Evolutionary conservation across 257 asterid species (phyloP).

Genomic region (Voacanga thouarsii): DNA sequence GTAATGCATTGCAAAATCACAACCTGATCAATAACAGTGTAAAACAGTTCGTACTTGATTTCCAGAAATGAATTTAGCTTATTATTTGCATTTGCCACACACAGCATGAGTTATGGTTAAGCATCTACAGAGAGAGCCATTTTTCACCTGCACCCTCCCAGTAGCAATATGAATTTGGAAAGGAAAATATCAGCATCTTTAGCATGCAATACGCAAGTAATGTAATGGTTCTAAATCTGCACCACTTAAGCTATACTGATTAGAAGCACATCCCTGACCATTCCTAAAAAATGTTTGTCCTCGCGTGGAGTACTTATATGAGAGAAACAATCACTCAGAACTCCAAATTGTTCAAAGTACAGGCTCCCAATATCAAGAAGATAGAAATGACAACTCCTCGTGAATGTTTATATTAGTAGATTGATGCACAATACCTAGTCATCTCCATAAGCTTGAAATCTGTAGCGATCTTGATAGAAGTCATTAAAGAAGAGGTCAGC

Average conservation of each 20-base stretch:
- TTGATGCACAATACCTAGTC: constrained; percentile 30
- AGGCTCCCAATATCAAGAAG: background rate
- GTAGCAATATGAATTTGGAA: background rate
- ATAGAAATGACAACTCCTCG: background rate
- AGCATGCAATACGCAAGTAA: background rate
- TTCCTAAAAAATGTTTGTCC: background rate
- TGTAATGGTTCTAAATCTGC: background rate
- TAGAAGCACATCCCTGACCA: background rate
- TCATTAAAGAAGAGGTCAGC: constrained; percentile 87
- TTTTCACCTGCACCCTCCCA: no score
- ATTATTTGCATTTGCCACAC: no score
- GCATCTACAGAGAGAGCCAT: background rate
- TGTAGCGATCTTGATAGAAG: constrained; percentile 86
- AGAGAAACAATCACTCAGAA: background rate
- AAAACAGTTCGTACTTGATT: no score
- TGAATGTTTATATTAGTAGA: background rate
- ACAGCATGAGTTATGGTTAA: no score
- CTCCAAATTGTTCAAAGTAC: background rate
- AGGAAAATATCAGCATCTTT: background rate
- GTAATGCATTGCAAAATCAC: no score
- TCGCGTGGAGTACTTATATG: background rate
- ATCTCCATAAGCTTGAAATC: constrained; percentile 87
- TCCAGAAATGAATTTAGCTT: no score
- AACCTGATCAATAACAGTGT: no score
- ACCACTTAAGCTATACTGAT: background rate